Evolutionary conservation across 2,329 filamentous ascomycete genomes (phyloP), one percentile per base, ranked within the genome.

Genomic region (Arthrobotrys conoides): DNA sequence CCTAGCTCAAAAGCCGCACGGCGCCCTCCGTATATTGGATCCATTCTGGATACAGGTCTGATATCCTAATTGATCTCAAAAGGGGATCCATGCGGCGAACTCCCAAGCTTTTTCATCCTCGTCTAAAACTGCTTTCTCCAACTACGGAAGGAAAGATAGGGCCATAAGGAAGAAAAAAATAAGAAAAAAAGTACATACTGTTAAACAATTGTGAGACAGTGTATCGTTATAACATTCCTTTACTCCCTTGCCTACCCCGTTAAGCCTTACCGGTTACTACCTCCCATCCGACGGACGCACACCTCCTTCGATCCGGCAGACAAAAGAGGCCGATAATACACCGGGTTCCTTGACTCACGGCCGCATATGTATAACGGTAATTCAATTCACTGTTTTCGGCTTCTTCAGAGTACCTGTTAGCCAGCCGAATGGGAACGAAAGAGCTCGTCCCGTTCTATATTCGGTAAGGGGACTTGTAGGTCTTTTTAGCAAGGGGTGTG

Each of bases 221-320:
- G 27, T 44, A 61, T 61, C 41, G 44, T 61, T 61, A 71, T 71
- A 63, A 63, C 33, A 64, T 64, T 65, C 57, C 68, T 48, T 30
- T 16, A 55, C 33, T 55, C 22, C 22, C 36, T 71, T 57, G 30
- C 6, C 41, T 51, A 8, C 38, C 38, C 41, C 38, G 20, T 59
- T 51, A 57, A 49, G 33, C 49, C 38, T 36, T 53, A 57, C 65
- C 65, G 27, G 30, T 38, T 68, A n/a, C 12, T 61, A 44, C 57
- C 44, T 44, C 48, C 44, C 36, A 68, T 53, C 41, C 59, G 38
- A 61, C 57, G 20, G 33, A 20, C 3, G 6, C 57, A 61, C 36
- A 61, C 36, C 38, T 71, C 67, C 67, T 71, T 71, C 67, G 67
- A 67, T 66, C 61, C 70, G 70, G 61, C 27, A 57, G 59, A n/a